Percentiles rank a stretch among this genome's conserved stretches.
These are phyloP conservation scores for Harringtonia lauricola DNA, from an alignment of 2,329 filamentous ascomycete species.

Conservation along the genomic window DNA sequence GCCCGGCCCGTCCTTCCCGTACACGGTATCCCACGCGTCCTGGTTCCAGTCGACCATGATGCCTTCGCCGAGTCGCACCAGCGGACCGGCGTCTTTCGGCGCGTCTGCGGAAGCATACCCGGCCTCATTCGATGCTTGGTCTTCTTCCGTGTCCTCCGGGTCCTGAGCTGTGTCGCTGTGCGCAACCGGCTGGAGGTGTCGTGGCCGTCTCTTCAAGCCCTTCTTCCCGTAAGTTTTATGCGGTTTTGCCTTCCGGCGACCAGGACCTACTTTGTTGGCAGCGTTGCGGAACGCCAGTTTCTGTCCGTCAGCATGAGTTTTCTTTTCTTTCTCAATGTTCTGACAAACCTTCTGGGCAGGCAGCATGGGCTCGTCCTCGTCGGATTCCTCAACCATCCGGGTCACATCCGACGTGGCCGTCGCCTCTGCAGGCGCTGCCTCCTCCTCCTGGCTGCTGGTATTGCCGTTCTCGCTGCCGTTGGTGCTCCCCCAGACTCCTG, in stretches of 20 bases:
- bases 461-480: conserved; percentile 41
- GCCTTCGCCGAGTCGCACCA: conserved; percentile 72
- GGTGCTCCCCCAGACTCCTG: conserved; percentile 32
- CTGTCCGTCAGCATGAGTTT: conserved; percentile 1
- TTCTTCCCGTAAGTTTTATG: conserved; percentile 37
- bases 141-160: not conserved
- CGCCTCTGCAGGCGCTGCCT: conserved; percentile 17
- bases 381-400: conserved; percentile 25
- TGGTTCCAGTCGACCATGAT: conserved; percentile 80
- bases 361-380: conserved; percentile 5
- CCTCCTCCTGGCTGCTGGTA: conserved; percentile 30
- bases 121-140: too few species aligned
- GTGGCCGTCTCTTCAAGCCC: conserved; percentile 17
- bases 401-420: conserved; percentile 9
- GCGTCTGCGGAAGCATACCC: conserved; percentile 10
- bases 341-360: not conserved
- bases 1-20: conserved; percentile 34
- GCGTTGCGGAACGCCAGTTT: conserved; percentile 8
- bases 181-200: not conserved
- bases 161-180: not conserved
- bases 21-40: conserved; percentile 60
- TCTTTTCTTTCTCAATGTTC: conserved; percentile 1
- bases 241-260: conserved; percentile 27
- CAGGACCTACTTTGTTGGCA: conserved; percentile 14
- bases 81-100: conserved; percentile 41